Evolutionary conservation across 2,329 filamentous ascomycete species (phyloP).

Genomic region (Graphilbum ipis-grandicollis): DNA sequence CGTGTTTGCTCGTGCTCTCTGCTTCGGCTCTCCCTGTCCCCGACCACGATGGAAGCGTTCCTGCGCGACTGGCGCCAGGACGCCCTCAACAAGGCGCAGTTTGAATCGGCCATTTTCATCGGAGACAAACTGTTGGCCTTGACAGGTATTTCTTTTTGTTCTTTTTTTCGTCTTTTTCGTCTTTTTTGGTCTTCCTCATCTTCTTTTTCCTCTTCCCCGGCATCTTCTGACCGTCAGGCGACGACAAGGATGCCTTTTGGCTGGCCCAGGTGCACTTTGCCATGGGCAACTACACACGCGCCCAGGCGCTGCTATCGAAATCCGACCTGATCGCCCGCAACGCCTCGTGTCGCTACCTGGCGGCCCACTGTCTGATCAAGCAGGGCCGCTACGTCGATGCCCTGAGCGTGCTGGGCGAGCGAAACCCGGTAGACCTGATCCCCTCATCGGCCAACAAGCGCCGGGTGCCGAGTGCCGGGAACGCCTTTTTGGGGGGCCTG

Average conservation of each 20-base stretch:
- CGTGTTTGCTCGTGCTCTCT: no score
- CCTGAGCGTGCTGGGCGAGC: slow-evolving; percentile 69
- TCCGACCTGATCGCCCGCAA: slow-evolving; percentile 70
- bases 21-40: no score
- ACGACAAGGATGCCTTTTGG: slow-evolving; percentile 90
- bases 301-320: slow-evolving; percentile 68
- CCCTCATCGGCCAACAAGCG: slow-evolving; percentile 43
- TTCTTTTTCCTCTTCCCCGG: background rate
- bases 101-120: slow-evolving; percentile 91
- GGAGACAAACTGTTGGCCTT: slow-evolving; percentile 92
- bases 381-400: slow-evolving; percentile 84
- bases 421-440: slow-evolving; percentile 82
- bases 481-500: background rate
- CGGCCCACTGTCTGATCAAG: slow-evolving; percentile 86
- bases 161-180: background rate
- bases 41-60: slow-evolving; percentile 93
- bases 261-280: slow-evolving; percentile 96
- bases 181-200: background rate
- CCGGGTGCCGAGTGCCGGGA: slow-evolving; percentile 30
- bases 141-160: slow-evolving; percentile 53
- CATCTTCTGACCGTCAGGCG: slow-evolving; percentile 35
- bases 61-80: slow-evolving; percentile 90
- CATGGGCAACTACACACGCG: slow-evolving; percentile 85
- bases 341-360: slow-evolving; percentile 78
- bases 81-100: slow-evolving; percentile 87